Evolutionary conservation across 2,329 filamentous ascomycete genomes (phyloP).

Genomic region (Aureobasidium namibiae): DNA sequence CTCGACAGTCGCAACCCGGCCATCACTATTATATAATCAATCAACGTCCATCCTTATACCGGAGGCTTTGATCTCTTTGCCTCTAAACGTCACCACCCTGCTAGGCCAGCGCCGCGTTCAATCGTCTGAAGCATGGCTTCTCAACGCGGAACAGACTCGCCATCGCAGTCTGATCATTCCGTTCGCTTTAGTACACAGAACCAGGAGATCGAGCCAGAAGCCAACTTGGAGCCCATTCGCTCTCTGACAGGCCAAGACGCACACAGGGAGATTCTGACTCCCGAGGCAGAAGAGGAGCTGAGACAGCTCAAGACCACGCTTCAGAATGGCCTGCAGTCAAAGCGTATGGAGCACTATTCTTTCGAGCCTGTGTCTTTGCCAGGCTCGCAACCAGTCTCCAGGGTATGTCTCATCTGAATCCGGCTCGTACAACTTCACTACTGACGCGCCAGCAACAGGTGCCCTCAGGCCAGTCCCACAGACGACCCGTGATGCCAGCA

Average conservation of each 20-base stretch:
- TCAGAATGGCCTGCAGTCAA: conserved; percentile 70
- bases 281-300: conserved; percentile 51
- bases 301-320: conserved; percentile 64
- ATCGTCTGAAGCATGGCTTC: background rate
- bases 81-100: background rate
- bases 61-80: background rate
- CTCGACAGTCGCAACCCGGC: background rate
- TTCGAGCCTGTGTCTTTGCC: conserved; percentile 90
- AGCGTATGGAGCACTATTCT: conserved; percentile 74
- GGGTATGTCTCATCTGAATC: conserved; percentile 49
- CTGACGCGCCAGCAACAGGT: conserved; percentile 31
- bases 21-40: background rate
- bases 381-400: conserved; percentile 71
- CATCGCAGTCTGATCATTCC: conserved; percentile 28
- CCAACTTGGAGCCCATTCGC: conserved; percentile 25
- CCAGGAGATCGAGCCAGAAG: conserved; percentile 56
- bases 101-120: background rate
- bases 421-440: conserved; percentile 4
- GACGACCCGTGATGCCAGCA: conserved; percentile 27
- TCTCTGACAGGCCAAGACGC: conserved; percentile 19
- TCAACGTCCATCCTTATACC: background rate
- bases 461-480: conserved; percentile 39
- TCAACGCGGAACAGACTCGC: conserved; percentile 4
- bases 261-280: conserved; percentile 26
- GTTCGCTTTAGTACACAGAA: conserved; percentile 67